Evolutionary conservation across 306 rosid species (phyloP).

Genomic region (Acacia confusa): DNA sequence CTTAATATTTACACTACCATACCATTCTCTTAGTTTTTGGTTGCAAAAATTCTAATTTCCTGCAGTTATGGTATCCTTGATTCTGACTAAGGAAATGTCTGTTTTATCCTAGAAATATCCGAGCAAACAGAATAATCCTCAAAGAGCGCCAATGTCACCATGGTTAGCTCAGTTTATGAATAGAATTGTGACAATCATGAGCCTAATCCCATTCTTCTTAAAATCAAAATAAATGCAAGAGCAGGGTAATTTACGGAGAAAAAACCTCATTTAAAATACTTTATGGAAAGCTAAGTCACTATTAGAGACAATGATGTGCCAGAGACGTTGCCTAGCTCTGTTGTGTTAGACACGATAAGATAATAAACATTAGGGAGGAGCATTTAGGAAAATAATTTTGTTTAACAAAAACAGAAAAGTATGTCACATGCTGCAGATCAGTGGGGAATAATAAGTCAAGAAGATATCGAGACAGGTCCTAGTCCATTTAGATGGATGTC

Average conservation of each 20-base stretch:
- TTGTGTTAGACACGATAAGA: conserved; percentile 52
- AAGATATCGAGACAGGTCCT: conserved; percentile 19
- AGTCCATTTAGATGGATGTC: conserved; percentile 2
- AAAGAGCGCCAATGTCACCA: conserved; percentile 27
- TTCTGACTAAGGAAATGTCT: not conserved
- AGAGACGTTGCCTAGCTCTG: conserved; percentile 59
- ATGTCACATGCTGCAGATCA: conserved; percentile 16
- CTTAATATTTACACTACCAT: too few species aligned
- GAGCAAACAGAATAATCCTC: not conserved
- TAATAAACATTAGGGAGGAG: conserved; percentile 27
- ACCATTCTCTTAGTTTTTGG: too few species aligned
- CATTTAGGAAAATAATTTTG: not conserved
- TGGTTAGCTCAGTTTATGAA: conserved; percentile 30
- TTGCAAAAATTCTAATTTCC: too few species aligned
- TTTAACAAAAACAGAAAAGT: conserved; percentile 32
- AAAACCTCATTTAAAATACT: conserved; percentile 35
- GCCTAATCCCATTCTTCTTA: conserved; percentile 50
- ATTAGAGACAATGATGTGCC: conserved; percentile 50
- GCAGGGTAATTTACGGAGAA: conserved; percentile 25
- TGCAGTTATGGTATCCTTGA: not conserved
- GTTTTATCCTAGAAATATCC: not conserved
- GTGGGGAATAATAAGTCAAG: conserved; percentile 11
- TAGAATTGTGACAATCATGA: conserved; percentile 45
- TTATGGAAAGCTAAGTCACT: conserved; percentile 38
- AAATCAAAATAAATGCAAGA: conserved; percentile 60